Evolutionary conservation across 805 yeast species (phyloP), one percentile per base, ranked within the genome.

Genomic region (Candida rishiriensis): DNA sequence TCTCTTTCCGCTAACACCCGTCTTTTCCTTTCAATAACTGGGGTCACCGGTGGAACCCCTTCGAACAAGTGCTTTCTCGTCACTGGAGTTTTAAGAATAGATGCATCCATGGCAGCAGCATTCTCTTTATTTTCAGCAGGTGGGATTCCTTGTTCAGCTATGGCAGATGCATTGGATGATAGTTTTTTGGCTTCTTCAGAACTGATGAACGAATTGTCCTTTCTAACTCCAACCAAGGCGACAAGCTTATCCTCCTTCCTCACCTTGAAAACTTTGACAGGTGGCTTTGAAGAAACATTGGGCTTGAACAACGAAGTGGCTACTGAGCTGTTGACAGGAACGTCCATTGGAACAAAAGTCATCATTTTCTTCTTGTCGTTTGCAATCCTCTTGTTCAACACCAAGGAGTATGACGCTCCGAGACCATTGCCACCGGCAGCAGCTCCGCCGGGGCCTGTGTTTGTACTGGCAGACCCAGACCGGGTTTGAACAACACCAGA

Each of bases 381-480:
- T 7, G 64, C 64, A 29, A 76, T 63, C 43, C 70, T 74, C 54
- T 75, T 73, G 14, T 80, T 75, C 13, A 77, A 72, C 16, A 78
- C 82, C 42, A 75, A 75, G 2, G 85, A 75, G 30, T 73, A 72
- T 18, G 76, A 68, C 3, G 87, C 83, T 0, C 82, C 85, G 31
- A 80, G 60, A 0, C 87, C 86, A 56, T 81, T 81, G 11, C 77
- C 77, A 12, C 61, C 65, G 3, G 71, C 73, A 11, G 41, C 37
- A 5, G 45, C 42, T 11, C 52, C 56, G 7, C 26, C 26, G 7
- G 12, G 51, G 49, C 26, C 36, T 5, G n/a, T 42, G 14, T 36
- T 38, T 32, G 45, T 38, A 11, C 47, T 38, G 56, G 60, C 40
- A 41, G 66, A 57, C 40, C 63, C 56, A 63, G 76, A 52, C 65